A percentile compares a stretch with the other conserved stretches of the same genome.
These are phyloP conservation scores for Punctularia strigosozonata DNA, from an alignment of 768 basidiomycete genomes.

Conservation along the genomic window DNA sequence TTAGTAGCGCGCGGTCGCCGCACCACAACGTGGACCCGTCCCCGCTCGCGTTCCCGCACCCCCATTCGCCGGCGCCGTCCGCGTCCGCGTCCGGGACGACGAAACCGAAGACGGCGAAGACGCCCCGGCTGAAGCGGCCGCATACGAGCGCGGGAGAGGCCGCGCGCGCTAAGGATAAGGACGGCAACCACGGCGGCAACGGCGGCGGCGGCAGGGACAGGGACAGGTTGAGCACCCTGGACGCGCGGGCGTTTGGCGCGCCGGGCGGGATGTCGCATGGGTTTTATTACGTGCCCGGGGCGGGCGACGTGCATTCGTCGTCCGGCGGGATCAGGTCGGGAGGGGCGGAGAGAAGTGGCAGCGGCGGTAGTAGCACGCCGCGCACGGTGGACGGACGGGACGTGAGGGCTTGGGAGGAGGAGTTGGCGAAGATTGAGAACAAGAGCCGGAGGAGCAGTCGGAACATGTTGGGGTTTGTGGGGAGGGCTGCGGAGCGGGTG, in stretches of 20 bases:
- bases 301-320: constrained; percentile 8
- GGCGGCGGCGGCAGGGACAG: too few relatives aligned
- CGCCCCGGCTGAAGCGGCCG: constrained; percentile 29
- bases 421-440: constrained; percentile 59
- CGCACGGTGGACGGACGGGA: background rate
- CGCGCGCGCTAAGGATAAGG: too few relatives aligned
- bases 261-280: too few relatives aligned
- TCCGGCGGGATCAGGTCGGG: too few relatives aligned
- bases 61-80: constrained; percentile 5
- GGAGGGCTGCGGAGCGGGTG: constrained; percentile 21
- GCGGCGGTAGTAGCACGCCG: too few relatives aligned
- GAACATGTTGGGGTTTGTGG: constrained; percentile 22
- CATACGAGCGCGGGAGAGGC: constrained; percentile 77
- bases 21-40: background rate
- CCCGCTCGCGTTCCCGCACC: too few relatives aligned
- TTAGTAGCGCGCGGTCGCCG: background rate
- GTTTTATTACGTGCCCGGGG: constrained; percentile 2
- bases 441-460: constrained; percentile 36
- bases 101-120: constrained; percentile 13
- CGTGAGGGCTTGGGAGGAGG: constrained; percentile 49
- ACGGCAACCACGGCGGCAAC: too few relatives aligned
- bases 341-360: too few relatives aligned
- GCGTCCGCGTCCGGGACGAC: constrained; percentile 12
- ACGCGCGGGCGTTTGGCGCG: constrained; percentile 7
- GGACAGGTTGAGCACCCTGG: constrained; percentile 31